These are phyloP conservation scores for Pelargonium myrrhifolium DNA, from an alignment of 441 rosid species.

Conservation along the genomic window DNA sequence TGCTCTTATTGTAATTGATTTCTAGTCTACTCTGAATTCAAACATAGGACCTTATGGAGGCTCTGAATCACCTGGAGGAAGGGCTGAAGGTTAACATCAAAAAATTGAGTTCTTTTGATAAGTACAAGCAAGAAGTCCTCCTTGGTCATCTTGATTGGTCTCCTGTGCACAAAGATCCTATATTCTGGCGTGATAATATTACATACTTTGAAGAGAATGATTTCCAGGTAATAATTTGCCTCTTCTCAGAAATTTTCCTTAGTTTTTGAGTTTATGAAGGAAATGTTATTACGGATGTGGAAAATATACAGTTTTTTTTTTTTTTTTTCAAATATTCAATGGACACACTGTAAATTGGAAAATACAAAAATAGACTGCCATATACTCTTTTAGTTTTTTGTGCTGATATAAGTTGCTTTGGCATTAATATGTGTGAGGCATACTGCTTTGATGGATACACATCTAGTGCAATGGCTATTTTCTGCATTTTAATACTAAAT, in stretches of 20 bases:
- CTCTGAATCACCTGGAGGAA: slow-evolving; percentile 78
- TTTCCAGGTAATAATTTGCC: slow-evolving; percentile 33
- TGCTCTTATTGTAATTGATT: not conserved
- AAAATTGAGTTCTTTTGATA: slow-evolving; percentile 89
- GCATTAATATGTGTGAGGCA: not conserved
- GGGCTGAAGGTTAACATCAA: slow-evolving; percentile 74
- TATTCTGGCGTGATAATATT: slow-evolving; percentile 93
- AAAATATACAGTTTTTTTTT: not conserved
- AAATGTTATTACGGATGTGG: not conserved
- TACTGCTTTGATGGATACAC: not conserved
- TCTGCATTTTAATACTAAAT: not conserved
- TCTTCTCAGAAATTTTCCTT: not conserved
- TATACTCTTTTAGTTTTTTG: not conserved
- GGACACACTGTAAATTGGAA: not conserved
- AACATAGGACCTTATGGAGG: slow-evolving; percentile 78
- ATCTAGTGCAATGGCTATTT: not conserved
- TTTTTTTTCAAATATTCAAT: not conserved
- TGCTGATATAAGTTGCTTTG: not conserved
- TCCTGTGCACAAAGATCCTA: slow-evolving; percentile 91
- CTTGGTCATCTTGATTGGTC: slow-evolving; percentile 98
- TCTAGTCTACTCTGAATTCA: not conserved
- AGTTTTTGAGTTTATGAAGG: too few relatives aligned
- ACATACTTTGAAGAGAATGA: slow-evolving; percentile 83
- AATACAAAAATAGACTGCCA: not conserved
- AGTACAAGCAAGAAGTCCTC: slow-evolving; percentile 96